Conservation (phyloP, 108 stramenopile genomes). For the Skeletonema tropicum region DNA sequence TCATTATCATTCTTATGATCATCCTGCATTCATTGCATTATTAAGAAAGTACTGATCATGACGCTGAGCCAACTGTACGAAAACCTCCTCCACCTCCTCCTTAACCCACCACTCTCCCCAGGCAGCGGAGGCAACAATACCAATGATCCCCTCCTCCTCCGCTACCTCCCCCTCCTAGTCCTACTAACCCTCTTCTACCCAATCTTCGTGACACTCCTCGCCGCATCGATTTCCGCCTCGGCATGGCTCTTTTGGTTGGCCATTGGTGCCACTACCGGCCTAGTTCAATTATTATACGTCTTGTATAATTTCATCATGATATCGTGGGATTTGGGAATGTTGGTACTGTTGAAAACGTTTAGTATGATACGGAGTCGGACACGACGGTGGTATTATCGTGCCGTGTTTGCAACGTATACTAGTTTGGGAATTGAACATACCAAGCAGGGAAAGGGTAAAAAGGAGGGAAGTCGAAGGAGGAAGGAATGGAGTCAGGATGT, state of each 20-base stretch:
- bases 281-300: conserved; percentile 77
- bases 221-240: conserved; percentile 65
- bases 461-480: conserved; percentile 46
- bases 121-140: not conserved
- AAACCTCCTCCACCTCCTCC: not conserved
- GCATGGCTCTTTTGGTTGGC: conserved; percentile 89
- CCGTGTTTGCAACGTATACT: conserved; percentile 8
- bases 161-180: conserved; percentile 37
- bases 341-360: conserved; percentile 78
- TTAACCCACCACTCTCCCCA: not conserved
- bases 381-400: conserved; percentile 37
- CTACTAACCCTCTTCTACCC: conserved; percentile 81
- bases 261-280: conserved; percentile 63
- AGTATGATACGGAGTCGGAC: conserved; percentile 47
- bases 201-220: conserved; percentile 62
- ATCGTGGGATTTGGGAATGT: conserved; percentile 55
- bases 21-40: too few species aligned
- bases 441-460: not conserved
- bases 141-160: conserved; percentile 1
- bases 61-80: not conserved
- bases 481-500: conserved; percentile 75
- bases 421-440: conserved; percentile 6
- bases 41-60: too few species aligned
- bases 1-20: too few species aligned
- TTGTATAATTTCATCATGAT: conserved; percentile 88